A percentile compares a stretch with the other conserved stretches of the same genome.
These are phyloP conservation scores for Asterophora lycoperdoides DNA, from an alignment of 768 basidiomycete genomes.

Conservation along the genomic window DNA sequence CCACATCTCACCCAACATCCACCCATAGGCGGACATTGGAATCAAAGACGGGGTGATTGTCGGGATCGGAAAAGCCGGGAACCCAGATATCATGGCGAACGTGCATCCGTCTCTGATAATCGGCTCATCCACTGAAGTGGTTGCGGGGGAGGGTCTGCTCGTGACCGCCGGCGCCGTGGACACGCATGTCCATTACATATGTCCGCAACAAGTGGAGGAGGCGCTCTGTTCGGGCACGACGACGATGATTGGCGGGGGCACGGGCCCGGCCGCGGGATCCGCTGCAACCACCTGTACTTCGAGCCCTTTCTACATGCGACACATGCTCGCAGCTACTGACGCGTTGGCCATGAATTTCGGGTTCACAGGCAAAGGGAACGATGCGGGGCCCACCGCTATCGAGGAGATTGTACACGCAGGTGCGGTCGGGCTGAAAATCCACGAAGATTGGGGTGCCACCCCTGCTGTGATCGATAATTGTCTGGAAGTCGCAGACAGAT, in stretches of 20 bases:
- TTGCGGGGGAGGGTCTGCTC: slow-evolving; percentile 93
- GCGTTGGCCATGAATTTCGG: slow-evolving; percentile 86
- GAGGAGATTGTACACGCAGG: slow-evolving; percentile 26
- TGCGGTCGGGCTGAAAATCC: slow-evolving; percentile 75
- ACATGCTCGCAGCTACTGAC: slow-evolving; percentile 93
- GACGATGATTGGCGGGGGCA: slow-evolving; percentile 94
- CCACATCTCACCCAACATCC: not conserved
- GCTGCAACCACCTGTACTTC: slow-evolving; percentile 95
- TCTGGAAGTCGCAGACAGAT: slow-evolving; percentile 80
- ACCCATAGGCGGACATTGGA: slow-evolving; percentile 84
- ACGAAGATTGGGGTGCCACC: slow-evolving; percentile 96
- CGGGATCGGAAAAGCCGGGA: slow-evolving; percentile 96
- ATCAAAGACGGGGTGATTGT: slow-evolving; percentile 77
- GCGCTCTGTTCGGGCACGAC: slow-evolving; percentile 82
- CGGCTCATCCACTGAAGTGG: slow-evolving; percentile 90
- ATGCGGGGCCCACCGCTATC: slow-evolving; percentile 67
- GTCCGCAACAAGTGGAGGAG: slow-evolving; percentile 87
- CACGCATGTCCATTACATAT: slow-evolving; percentile 92
- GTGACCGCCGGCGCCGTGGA: slow-evolving; percentile 93
- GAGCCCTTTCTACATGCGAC: slow-evolving; percentile 81
- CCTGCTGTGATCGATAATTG: slow-evolving; percentile 76
- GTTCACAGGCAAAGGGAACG: slow-evolving; percentile 97
- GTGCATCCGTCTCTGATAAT: slow-evolving; percentile 72
- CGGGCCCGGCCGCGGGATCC: slow-evolving; percentile 86
- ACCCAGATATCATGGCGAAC: slow-evolving; percentile 86